phyloP scores from a whole-genome alignment of 345 rosid genomes.

The Hibiscus mutabilis region DNA sequence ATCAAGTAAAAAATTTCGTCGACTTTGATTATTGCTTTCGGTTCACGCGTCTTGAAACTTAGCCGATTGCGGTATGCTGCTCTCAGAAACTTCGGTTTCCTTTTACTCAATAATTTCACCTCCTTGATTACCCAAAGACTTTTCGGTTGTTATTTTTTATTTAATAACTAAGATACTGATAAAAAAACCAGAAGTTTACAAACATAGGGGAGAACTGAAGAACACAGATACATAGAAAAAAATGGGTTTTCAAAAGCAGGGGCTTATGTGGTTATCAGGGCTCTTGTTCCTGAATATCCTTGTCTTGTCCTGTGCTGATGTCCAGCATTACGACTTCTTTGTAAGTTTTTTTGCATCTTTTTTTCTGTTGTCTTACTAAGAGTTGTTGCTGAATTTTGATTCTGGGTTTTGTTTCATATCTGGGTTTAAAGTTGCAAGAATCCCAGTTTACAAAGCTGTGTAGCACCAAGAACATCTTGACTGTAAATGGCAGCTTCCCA shows the following conservation, averaged over 20 bases:
- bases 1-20: background rate
- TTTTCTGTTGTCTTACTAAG: background rate
- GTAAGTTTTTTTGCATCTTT: background rate
- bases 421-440: slow-evolving; percentile 2
- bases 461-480: slow-evolving; percentile 30
- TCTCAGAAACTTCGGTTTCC: background rate
- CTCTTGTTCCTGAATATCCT: background rate
- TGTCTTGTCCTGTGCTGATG: background rate
- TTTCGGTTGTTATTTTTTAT: background rate
- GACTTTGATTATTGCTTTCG: background rate
- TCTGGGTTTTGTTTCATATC: no score
- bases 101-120: background rate
- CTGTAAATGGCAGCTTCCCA: slow-evolving; percentile 45
- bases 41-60: background rate
- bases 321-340: background rate
- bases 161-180: background rate
- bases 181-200: background rate
- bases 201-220: background rate
- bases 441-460: slow-evolving; percentile 31
- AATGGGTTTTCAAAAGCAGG: background rate
- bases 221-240: background rate
- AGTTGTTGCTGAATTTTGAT: background rate
- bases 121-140: background rate
- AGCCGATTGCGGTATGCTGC: background rate
- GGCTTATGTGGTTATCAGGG: background rate